Evolutionary conservation across 164 flowering plant genomes (phyloP).

Genomic region (Nymphaea colorata): DNA sequence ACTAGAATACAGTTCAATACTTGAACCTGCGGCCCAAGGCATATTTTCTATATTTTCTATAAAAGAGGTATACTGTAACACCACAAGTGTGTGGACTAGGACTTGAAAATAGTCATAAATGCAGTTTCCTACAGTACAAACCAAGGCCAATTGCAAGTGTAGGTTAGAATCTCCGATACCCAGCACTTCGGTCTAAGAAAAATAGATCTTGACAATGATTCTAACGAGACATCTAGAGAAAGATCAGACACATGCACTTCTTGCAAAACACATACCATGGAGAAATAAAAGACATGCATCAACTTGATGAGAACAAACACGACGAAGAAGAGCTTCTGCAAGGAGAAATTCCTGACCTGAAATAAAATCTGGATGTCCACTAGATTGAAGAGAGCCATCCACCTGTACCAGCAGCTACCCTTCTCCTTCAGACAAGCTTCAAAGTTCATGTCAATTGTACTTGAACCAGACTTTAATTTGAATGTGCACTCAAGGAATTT

Average conservation of each 20-base stretch:
- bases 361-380: conserved; percentile 36
- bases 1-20: too few species aligned
- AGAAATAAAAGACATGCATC: conserved; percentile 60
- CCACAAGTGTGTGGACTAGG: too few species aligned
- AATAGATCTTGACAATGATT: neutral
- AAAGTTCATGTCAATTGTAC: conserved; percentile 22
- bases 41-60: too few species aligned
- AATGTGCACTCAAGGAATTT: conserved; percentile 39
- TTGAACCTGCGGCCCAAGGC: too few species aligned
- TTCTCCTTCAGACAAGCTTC: conserved; percentile 33
- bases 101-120: too few species aligned
- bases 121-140: too few species aligned
- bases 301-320: conserved; percentile 40
- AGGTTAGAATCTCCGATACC: too few species aligned
- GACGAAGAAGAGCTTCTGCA: conserved; percentile 53
- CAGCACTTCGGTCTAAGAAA: neutral
- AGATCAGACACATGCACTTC: too few species aligned
- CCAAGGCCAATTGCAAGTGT: too few species aligned
- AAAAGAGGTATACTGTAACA: too few species aligned
- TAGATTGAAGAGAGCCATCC: conserved; percentile 49
- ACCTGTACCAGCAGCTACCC: conserved; percentile 26
- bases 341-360: conserved; percentile 32
- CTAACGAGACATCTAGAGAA: too few species aligned
- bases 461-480: conserved; percentile 19
- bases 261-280: conserved; percentile 44